Base-by-base conservation (phyloP, 495 filamentous ascomycete genomes). In the Penicillium bialowiezense region DNA sequence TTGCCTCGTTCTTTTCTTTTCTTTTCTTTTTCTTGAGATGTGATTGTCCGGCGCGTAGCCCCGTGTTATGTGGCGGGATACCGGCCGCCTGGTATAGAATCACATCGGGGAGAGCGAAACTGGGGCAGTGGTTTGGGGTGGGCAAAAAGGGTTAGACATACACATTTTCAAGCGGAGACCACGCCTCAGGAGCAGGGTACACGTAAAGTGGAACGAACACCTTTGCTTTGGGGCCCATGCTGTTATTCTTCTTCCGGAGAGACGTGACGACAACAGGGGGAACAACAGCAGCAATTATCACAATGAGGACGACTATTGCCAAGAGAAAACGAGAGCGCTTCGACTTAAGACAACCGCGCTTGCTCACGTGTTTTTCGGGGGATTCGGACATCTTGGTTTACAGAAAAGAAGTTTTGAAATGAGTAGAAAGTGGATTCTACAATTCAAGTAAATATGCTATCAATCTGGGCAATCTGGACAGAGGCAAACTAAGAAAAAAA, bases 161-260 rank as follows among this genome's bases (percentile, higher is more conserved):
- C 72, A 67, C 69, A 48, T 69, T 54, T 58, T 72, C 62, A 48
- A 81, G 57, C 33, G 77, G 75, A 51, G 65, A 52, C 78, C 78
- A 82, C 21, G 77, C 69, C 19, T 60, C 63, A n/a, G 71, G 62
- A 15, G 60, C 53, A 37, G 78, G 78, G 58, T 82, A 82, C 38
- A 80, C 69, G 64, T 82, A 82, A 32, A 82, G 73, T 42, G 78
- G 78, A 18, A 82, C 65, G 41, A 81, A 65, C 31, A 80, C 64
- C 41, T 62, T 69, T 20, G 70, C 67, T 59, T 70, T 74, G 2
- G 68, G 70, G 28, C 68, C 67, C 70, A 73, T 72, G 51, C 44
- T 64, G 64, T 56, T 63, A 42, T 51, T 61, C 44, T 70, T 54
- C 46, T 67, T 68, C 54, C 44, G 62, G 14, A 64, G 52, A 13